Base-by-base conservation (phyloP, 2,329 filamentous ascomycete genomes). In the Anthostomella pinea region DNA sequence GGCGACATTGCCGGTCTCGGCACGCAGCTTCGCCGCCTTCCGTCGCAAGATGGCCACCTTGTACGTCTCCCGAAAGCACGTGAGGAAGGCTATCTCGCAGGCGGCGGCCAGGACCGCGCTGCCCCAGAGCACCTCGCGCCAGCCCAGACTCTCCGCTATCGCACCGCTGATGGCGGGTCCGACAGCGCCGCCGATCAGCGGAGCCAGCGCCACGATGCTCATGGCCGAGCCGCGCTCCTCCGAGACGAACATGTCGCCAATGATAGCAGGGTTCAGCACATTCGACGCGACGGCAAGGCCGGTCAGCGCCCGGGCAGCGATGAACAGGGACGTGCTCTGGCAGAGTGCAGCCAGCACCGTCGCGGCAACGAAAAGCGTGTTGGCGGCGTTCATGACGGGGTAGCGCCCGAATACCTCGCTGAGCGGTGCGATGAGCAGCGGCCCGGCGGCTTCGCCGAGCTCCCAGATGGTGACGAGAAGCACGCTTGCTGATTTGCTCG, bases 401-500 rank as follows among this genome's bases (percentile, higher is more conserved):
- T 71, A 68, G 1, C 78, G 72, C 22, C 79, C 78, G 46, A 72
- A 72, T 8, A 77, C 60, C 57, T 86, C 82, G 6, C 73, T 79
- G 5, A 83, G 57, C 0, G 82, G 81, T 8, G 78, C 80, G 50
- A 81, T 76, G 20, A 82, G 59, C 1, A 75, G 58, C 1, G 79
- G 79, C 0, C 79, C 79, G 6, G 77, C 72, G 2, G 75, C 75
- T 47, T 81, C 78, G 43, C 83, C 82, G 0, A 86, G 70, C 41
- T 88, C 75, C 69, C 83, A 83, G 41, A 86, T 78, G 1, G 81
- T 85, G 7, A 87, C 79, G 35, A 87, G 77, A 28, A 89, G 65
- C 24, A 76, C 72, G 48, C 65, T 69, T 11, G 72, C 64, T 0
- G 70, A 68, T 38, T 69, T 69, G 56, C 62, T 64, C 18, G 60